Base-by-base conservation (phyloP, 768 basidiomycete genomes). In the Boletus edulis region DNA sequence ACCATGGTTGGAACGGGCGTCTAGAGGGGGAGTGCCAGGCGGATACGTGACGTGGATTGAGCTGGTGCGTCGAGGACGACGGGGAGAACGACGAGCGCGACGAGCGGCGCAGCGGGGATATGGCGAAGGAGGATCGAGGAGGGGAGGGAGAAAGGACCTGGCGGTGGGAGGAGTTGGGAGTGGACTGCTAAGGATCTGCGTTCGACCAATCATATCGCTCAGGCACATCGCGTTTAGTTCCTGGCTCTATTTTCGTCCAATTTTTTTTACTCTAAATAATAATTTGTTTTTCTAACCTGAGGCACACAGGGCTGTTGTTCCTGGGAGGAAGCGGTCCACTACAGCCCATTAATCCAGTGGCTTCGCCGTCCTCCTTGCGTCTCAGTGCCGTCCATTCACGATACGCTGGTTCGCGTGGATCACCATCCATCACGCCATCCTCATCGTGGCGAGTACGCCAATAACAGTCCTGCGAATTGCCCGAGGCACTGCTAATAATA, bases 171-270 rank as follows among this genome's bases (percentile, higher is more conserved):
- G 60, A 70, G 59, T 59, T 59, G 61, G 49, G 43, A 65, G 52
- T 24, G 60, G 58, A 54, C 65, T 54, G 62, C 61, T 65, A 66
- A 70, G 71, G 71, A 72, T 71, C 69, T 58, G 55, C 63, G 55
- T 5, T 46, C 59, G 52, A 64, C 71, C 71, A 71, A 72, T 72
- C 68, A 72, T 45, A 67, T 54, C 52, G 31, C 50, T 66, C 71
- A 71, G 69, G 69, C 69, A 71, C 69, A 72, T 72, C 71, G 70
- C 44, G 49, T 18, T 24, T 32, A 57, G 71, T 72, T 57, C 71
- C 71, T 71, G 68, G 35, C 29, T 39, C 41, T 59, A 56, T 64
- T 70, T 67, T 63, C 32, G 35, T 49, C 42, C 22, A 13, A 1
- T 17, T 48, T 58, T 60, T 18, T 59, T 13, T 29, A 10, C 29